Conservation (phyloP, 73 alveolate genomes). For the Paramecium octaurelia region DNA sequence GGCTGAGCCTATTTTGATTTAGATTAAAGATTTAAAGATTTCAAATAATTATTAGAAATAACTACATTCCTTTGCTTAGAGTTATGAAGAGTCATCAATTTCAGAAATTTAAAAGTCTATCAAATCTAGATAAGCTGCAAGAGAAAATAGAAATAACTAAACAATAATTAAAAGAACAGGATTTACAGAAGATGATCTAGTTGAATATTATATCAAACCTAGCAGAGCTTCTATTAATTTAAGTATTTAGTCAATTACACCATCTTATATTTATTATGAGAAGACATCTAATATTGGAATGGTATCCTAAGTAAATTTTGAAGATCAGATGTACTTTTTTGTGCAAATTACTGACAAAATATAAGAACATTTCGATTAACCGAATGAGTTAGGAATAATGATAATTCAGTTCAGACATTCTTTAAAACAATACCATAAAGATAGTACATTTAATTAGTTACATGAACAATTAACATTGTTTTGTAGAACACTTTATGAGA, state of each 20-base stretch:
- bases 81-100: not conserved
- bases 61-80: not conserved
- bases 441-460: not conserved
- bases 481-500: conserved; percentile 5
- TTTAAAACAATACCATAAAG: not conserved
- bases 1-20: conserved; percentile 11
- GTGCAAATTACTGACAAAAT: not conserved
- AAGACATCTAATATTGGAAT: not conserved
- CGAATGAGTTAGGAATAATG: not conserved
- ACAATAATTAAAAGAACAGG: not conserved
- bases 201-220: not conserved
- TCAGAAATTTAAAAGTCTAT: not conserved
- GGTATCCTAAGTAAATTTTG: not conserved
- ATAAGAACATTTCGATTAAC: not conserved
- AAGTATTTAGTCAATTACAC: not conserved
- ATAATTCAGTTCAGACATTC: not conserved
- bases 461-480: not conserved
- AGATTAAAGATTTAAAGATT: not conserved
- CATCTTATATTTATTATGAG: conserved; percentile 16
- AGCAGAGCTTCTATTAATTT: not conserved
- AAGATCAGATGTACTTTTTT: not conserved
- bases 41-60: not conserved
- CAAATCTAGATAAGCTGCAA: not conserved
- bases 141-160: not conserved
- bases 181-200: conserved; percentile 22